phyloP scores from a whole-genome alignment of 495 filamentous ascomycete genomes.

The Niebla homalea region DNA sequence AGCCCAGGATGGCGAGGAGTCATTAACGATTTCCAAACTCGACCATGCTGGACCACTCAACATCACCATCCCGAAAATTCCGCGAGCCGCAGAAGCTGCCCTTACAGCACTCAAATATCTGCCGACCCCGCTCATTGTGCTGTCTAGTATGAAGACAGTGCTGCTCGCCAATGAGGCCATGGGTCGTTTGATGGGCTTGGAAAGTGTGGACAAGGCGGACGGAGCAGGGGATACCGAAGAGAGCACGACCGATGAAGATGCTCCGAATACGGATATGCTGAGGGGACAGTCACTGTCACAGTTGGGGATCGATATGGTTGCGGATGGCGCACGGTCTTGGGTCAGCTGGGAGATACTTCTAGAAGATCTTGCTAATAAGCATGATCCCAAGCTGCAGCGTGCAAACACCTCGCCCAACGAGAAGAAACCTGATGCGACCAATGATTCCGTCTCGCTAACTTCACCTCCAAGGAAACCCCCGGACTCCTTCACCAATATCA shows the following conservation, averaged over 20 bases:
- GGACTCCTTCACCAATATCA: background rate
- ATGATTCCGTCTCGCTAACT: background rate
- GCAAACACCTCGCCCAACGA: background rate
- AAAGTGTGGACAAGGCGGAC: slow-evolving; percentile 18
- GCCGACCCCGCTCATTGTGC: slow-evolving; percentile 50
- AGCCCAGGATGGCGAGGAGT: background rate
- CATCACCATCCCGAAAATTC: slow-evolving; percentile 10
- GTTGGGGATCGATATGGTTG: slow-evolving; percentile 48
- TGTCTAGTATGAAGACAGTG: slow-evolving; percentile 48
- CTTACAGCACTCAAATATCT: slow-evolving; percentile 55
- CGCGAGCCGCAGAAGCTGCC: slow-evolving; percentile 26
- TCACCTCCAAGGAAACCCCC: background rate
- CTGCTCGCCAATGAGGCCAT: slow-evolving; percentile 60
- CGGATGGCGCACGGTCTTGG: slow-evolving; percentile 33
- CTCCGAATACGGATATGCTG: slow-evolving; percentile 31
- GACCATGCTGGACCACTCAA: background rate
- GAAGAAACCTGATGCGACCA: slow-evolving; percentile 2
- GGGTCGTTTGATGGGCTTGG: slow-evolving; percentile 45
- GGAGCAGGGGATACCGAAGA: slow-evolving; percentile 6
- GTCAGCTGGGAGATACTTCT: slow-evolving; percentile 35
- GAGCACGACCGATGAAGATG: slow-evolving; percentile 7
- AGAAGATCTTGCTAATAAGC: slow-evolving; percentile 35
- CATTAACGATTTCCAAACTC: background rate
- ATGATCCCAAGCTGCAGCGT: slow-evolving; percentile 17
- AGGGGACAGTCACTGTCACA: slow-evolving; percentile 44